Base-by-base conservation (phyloP, 345 rosid genomes). In the Noccaea caerulescens region DNA sequence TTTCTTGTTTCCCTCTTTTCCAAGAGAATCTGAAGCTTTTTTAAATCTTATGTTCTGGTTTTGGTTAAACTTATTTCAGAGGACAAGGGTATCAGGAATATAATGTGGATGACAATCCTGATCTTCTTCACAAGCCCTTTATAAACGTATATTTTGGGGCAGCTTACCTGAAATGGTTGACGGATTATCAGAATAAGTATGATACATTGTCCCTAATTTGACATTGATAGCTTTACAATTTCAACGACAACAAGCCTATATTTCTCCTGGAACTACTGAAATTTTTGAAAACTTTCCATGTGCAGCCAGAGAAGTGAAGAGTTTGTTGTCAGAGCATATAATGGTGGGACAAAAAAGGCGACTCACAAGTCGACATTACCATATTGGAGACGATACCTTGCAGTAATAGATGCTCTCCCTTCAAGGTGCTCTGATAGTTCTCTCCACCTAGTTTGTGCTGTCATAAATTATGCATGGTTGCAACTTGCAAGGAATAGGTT, bases 271-370 rank as follows among this genome's bases (percentile, higher is more conserved):
- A 61, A 8, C 27, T 2, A n/a, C 37, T 58, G 16, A 11, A 64
- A 25, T 3, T 13, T 67, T 52, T 84, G 53, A 78, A 33, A 57
- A 46, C 10, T 13, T 33, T 65, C 46, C 53, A 32, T 76, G 72
- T 71, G 80, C 82, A 94, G 99, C 77, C 86, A 71, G 77, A 85
- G 95, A 82, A 82, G 87, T 10, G 99, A 94, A 81, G 99, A 94
- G 83, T 94, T 80, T 80, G 75, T 88, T 37, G 88, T 94, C 46
- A 81, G 99, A 75, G 90, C 99, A 44, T 88, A 89, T 58, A 82
- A 62, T 45, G 95, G 96, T 43, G 96, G 98, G 43, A 80, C 89
- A 6, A 88, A 86, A 71, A 91, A 89, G 71, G 93, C 96, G 51
- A 87, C 81, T 50, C 90, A 85, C 69, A 94, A 94, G 80, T 86